Evolutionary conservation across 257 asterid genomes (phyloP).

Genomic region (Ilex asprella): DNA sequence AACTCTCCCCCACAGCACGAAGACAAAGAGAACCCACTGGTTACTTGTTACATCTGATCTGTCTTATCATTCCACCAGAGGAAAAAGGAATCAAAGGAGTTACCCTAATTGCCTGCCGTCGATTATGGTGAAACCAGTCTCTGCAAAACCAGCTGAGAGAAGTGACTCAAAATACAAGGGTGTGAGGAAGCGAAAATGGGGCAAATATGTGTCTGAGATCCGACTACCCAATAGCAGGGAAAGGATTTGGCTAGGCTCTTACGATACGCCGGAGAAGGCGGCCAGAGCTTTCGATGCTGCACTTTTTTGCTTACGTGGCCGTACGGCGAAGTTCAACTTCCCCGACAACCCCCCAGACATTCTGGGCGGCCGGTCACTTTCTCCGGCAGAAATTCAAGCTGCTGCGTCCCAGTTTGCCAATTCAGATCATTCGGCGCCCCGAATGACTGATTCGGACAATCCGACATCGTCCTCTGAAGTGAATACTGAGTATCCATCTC

Average conservation of each 20-base stretch:
- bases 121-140: constrained; percentile 39
- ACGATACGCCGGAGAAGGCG: constrained; percentile 62
- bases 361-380: constrained; percentile 43
- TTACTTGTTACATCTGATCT: too few species aligned
- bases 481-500: constrained; percentile 43
- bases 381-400: constrained; percentile 46
- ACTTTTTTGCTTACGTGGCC: constrained; percentile 61
- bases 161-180: constrained; percentile 41
- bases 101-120: too few species aligned
- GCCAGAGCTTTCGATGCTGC: constrained; percentile 78
- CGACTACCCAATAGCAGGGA: constrained; percentile 67
- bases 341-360: constrained; percentile 43
- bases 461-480: constrained; percentile 23
- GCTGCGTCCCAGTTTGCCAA: constrained; percentile 67
- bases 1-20: too few species aligned
- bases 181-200: constrained; percentile 75
- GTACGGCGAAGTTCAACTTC: constrained; percentile 52
- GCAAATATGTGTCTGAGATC: constrained; percentile 64
- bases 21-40: too few species aligned
- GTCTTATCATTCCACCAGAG: too few species aligned
- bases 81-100: not conserved
- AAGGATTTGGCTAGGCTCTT: constrained; percentile 72
- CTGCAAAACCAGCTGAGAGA: constrained; percentile 3
- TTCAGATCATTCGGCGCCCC: constrained; percentile 6
- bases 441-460: constrained; percentile 27